Evolutionary conservation across 2,329 filamentous ascomycete species (phyloP).

Genomic region (Paracoccidioides brasiliensis): DNA sequence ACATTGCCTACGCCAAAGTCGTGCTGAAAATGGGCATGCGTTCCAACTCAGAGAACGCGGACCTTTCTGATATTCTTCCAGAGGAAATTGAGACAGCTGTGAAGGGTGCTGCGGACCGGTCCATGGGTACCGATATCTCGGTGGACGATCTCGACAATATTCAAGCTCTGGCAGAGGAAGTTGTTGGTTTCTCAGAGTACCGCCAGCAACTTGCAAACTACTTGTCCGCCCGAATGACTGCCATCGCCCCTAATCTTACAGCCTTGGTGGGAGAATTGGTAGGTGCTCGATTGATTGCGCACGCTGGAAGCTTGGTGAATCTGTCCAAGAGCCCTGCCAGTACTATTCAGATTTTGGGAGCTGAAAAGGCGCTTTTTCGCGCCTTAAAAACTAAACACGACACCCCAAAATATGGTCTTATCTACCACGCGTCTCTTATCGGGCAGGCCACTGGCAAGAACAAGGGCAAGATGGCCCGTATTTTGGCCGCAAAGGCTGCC

Average conservation of each 20-base stretch:
- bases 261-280: constrained; percentile 87
- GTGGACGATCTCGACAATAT: constrained; percentile 89
- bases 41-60: constrained; percentile 58
- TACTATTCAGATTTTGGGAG: constrained; percentile 95
- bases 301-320: constrained; percentile 86
- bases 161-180: constrained; percentile 78
- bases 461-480: constrained; percentile 98
- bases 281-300: constrained; percentile 85
- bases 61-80: constrained; percentile 81
- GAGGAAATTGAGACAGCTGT: constrained; percentile 88
- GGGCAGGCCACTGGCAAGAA: constrained; percentile 96
- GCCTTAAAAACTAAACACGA: constrained; percentile 98
- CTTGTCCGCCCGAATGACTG: constrained; percentile 84
- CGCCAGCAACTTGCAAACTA: constrained; percentile 78
- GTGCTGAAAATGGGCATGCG: constrained; percentile 84
- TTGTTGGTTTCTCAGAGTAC: constrained; percentile 84
- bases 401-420: constrained; percentile 94
- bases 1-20: constrained; percentile 81
- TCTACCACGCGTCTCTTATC: constrained; percentile 85
- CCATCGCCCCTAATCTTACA: constrained; percentile 91
- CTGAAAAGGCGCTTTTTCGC: constrained; percentile 96
- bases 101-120: constrained; percentile 89
- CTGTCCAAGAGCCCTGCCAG: constrained; percentile 89
- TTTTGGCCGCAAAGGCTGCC: constrained; percentile 85
- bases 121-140: constrained; percentile 96